These are phyloP conservation scores for Cladophialophora psammophila DNA, from an alignment of 2,329 filamentous ascomycete species.

Conservation along the genomic window DNA sequence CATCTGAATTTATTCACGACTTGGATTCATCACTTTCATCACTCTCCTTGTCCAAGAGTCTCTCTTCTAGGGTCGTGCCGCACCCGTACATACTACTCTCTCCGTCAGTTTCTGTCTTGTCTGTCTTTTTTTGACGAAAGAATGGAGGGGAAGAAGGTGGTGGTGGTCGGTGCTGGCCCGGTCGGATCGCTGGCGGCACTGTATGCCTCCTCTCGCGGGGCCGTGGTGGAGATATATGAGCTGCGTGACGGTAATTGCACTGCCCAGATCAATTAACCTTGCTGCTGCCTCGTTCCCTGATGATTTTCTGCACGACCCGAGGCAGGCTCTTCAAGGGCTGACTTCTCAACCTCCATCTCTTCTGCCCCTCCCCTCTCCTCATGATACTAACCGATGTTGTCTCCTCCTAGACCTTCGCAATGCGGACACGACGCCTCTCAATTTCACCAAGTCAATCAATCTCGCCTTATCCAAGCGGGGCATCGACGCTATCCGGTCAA, in stretches of 20 bases:
- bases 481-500: constrained; percentile 82
- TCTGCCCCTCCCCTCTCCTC: background rate
- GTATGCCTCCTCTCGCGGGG: constrained; percentile 87
- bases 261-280: background rate
- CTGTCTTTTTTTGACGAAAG: background rate
- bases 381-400: background rate
- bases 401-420: constrained; percentile 78
- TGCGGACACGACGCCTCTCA: constrained; percentile 80
- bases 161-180: constrained; percentile 90
- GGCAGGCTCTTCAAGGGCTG: background rate
- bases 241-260: constrained; percentile 79
- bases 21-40: constrained; percentile 3
- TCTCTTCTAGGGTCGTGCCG: background rate
- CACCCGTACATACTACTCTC: background rate
- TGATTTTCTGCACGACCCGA: background rate
- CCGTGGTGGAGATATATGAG: constrained; percentile 94
- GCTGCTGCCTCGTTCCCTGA: background rate
- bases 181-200: constrained; percentile 91
- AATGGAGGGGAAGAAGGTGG: constrained; percentile 65
- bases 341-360: background rate
- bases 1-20: constrained; percentile 6
- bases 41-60: background rate
- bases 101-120: background rate
- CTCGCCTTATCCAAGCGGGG: constrained; percentile 92
- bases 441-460: constrained; percentile 99